phyloP scores from a whole-genome alignment of 2,329 filamentous ascomycete genomes.

The Fusarium sp. region DNA sequence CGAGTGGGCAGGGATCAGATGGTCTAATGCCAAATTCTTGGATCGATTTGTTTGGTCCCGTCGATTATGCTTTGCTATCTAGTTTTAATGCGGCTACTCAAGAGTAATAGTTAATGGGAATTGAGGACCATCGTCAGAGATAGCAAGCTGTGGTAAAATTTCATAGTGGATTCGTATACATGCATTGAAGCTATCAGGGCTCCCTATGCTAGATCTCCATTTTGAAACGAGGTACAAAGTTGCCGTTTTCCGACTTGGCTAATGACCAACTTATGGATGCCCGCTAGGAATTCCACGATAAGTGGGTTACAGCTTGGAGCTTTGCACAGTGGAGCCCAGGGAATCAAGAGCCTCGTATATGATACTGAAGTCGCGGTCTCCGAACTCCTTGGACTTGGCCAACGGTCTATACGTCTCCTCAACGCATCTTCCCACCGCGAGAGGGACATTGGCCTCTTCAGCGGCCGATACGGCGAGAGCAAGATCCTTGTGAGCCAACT shows the following conservation, averaged over 20 bases:
- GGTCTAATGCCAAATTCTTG: not conserved
- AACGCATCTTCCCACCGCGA: not conserved
- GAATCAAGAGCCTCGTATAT: not conserved
- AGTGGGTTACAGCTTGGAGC: accelerated
- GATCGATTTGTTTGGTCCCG: not conserved
- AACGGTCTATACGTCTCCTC: not conserved
- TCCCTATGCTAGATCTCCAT: not conserved
- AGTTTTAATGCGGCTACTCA: not conserved
- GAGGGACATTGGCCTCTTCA: not conserved
- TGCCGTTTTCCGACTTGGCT: too few species aligned
- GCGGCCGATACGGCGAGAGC: not conserved
- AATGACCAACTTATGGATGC: not conserved
- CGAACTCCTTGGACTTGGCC: not conserved
- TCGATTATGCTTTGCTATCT: not conserved
- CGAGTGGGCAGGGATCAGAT: not conserved
- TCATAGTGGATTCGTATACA: too few species aligned
- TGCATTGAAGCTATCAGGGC: too few species aligned
- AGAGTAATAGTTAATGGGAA: not conserved
- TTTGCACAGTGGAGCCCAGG: too few species aligned
- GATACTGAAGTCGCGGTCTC: not conserved
- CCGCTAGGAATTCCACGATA: not conserved
- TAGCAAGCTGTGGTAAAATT: too few species aligned
- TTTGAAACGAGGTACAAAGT: too few species aligned
- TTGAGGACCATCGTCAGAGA: not conserved
- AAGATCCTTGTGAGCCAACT: not conserved